Conservation (phyloP, 2,329 filamentous ascomycete species). For the Dothidotthia symphoricarpi region DNA sequence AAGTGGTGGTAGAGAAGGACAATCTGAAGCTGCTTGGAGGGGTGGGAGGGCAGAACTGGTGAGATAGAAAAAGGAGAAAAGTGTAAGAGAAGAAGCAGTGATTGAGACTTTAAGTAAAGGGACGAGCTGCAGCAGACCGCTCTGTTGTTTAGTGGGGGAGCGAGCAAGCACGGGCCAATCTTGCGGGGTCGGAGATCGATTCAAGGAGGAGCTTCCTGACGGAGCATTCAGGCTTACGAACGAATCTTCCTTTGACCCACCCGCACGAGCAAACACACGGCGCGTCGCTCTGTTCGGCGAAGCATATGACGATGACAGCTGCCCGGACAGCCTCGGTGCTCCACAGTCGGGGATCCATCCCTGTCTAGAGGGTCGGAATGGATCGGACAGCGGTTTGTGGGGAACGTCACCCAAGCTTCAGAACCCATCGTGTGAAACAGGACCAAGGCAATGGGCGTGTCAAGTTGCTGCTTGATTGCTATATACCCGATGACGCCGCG, state of each 20-base stretch:
- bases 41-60: slow-evolving; percentile 2
- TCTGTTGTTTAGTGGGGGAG: slow-evolving; percentile 5
- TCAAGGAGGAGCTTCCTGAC: slow-evolving; percentile 5
- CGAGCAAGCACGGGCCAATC: slow-evolving; percentile 26
- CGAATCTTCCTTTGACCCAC: too few species aligned
- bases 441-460: not conserved
- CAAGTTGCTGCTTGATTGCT: slow-evolving; percentile 12
- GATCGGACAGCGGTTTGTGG: slow-evolving; percentile 13
- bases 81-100: slow-evolving; percentile 9
- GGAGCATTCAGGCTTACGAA: slow-evolving; percentile 8
- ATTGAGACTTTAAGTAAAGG: slow-evolving; percentile 6
- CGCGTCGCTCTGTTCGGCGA: too few species aligned
- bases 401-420: slow-evolving; percentile 1
- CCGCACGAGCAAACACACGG: too few species aligned
- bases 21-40: slow-evolving; percentile 7
- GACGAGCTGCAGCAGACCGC: slow-evolving; percentile 1
- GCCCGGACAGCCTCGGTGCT: slow-evolving; percentile 21
- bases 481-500: slow-evolving; percentile 30
- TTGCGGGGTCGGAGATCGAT: slow-evolving; percentile 13
- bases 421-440: slow-evolving; percentile 5
- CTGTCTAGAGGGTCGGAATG: slow-evolving; percentile 13
- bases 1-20: slow-evolving; percentile 16
- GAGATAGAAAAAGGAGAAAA: slow-evolving; percentile 6
- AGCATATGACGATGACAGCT: slow-evolving; percentile 20
- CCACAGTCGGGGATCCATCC: slow-evolving; percentile 4